Evolutionary conservation across 345 rosid genomes (phyloP).

Genomic region (Populus alba): DNA sequence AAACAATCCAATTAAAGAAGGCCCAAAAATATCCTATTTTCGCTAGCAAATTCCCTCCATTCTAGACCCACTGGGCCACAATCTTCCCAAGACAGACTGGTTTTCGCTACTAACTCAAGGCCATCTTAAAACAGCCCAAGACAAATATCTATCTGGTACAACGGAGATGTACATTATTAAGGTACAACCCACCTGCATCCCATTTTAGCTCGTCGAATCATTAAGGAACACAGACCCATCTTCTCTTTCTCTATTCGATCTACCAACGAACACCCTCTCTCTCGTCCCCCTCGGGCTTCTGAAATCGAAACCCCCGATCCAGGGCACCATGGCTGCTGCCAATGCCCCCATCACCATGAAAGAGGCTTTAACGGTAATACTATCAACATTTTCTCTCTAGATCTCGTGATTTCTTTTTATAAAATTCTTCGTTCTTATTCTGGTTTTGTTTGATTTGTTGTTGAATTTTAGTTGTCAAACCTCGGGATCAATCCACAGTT

Average conservation of each 20-base stretch:
- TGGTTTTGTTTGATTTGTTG: constrained; percentile 7
- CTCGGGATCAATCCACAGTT: constrained; percentile 69
- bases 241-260: neutral
- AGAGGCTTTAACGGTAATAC: constrained; percentile 14
- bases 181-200: neutral
- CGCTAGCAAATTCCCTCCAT: neutral
- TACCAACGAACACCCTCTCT: neutral
- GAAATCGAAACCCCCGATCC: constrained; percentile 5
- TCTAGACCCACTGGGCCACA: neutral
- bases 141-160: neutral
- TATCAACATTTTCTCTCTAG: constrained; percentile 15
- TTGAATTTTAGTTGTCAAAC: constrained; percentile 54
- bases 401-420: constrained; percentile 22
- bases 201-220: neutral
- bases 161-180: neutral
- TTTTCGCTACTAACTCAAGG: neutral
- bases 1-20: too few species aligned
- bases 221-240: neutral
- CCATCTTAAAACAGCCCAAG: neutral
- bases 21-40: too few species aligned
- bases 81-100: neutral
- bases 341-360: constrained; percentile 18
- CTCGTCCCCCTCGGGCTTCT: neutral
- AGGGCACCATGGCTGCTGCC: constrained; percentile 17
- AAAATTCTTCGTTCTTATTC: neutral